These are phyloP conservation scores for Akanthomyces muscarius DNA, from an alignment of 2,329 filamentous ascomycete genomes.

Conservation along the genomic window DNA sequence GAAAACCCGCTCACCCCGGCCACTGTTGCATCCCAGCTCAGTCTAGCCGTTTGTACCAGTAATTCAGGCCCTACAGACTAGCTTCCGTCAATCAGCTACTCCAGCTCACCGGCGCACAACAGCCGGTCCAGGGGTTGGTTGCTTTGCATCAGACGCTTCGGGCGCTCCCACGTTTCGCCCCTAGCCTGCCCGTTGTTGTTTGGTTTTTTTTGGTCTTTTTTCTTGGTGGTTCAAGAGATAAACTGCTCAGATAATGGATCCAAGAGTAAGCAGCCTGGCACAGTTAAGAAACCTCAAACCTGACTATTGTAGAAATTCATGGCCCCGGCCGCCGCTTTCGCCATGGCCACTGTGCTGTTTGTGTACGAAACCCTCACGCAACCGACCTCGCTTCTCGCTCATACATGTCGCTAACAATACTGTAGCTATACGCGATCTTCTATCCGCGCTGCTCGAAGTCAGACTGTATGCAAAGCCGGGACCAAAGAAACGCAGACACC, in stretches of 20 bases:
- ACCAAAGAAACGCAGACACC: not conserved
- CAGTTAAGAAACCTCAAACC: not conserved
- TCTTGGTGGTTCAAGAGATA: not conserved
- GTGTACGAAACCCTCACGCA: slow-evolving; percentile 31
- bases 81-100: not conserved
- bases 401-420: not conserved
- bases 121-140: not conserved
- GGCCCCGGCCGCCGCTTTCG: slow-evolving; percentile 49
- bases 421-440: slow-evolving; percentile 40
- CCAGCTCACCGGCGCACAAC: not conserved
- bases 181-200: not conserved
- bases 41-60: not conserved
- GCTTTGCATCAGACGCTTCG: not conserved
- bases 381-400: not conserved
- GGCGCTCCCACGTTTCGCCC: not conserved
- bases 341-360: slow-evolving; percentile 50
- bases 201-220: not conserved
- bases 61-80: not conserved
- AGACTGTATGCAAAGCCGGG: slow-evolving; percentile 26
- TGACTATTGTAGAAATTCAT: slow-evolving; percentile 38
- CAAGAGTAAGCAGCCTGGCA: not conserved
- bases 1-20: not conserved
- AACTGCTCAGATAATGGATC: not conserved
- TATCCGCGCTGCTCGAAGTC: slow-evolving; percentile 35
- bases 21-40: not conserved